These are phyloP conservation scores for Eutrema yunnanense DNA, from an alignment of 345 rosid genomes.

Conservation along the genomic window DNA sequence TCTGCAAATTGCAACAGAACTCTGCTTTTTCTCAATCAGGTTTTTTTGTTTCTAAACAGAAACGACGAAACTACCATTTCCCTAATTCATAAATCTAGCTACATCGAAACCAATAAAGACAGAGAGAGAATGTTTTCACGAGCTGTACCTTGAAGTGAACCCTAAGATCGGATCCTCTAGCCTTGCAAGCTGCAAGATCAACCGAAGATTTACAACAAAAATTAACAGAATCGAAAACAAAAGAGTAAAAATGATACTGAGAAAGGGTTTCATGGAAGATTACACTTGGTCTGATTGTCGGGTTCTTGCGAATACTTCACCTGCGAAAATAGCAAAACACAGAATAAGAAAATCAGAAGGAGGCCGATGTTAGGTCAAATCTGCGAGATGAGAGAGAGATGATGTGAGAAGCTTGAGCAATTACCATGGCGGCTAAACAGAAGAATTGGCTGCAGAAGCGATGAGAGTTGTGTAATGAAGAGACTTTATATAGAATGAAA, in stretches of 20 bases:
- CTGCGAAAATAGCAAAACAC: conserved; percentile 30
- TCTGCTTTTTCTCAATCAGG: conserved; percentile 63
- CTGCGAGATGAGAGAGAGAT: not conserved
- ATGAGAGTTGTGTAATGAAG: not conserved
- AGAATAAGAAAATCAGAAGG: not conserved
- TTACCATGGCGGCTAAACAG: conserved; percentile 27
- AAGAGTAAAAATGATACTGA: not conserved
- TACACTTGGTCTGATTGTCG: conserved; percentile 87
- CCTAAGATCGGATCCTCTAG: conserved; percentile 90
- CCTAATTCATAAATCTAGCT: not conserved
- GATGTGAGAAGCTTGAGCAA: not conserved
- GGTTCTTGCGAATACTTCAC: conserved; percentile 98
- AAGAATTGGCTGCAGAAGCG: conserved; percentile 16
- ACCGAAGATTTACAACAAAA: not conserved
- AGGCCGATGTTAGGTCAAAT: not conserved
- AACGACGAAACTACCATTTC: not conserved
- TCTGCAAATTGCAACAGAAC: conserved; percentile 43
- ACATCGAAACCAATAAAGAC: not conserved
- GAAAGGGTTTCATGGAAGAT: not conserved
- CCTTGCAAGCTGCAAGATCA: conserved; percentile 77
- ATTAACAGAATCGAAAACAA: not conserved
- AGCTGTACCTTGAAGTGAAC: conserved; percentile 87
- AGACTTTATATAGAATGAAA: conserved; percentile 3
- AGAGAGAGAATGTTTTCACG: not conserved
- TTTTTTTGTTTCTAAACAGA: not conserved